phyloP scores from a whole-genome alignment of 495 filamentous ascomycete genomes.

The Xylaria grammica region DNA sequence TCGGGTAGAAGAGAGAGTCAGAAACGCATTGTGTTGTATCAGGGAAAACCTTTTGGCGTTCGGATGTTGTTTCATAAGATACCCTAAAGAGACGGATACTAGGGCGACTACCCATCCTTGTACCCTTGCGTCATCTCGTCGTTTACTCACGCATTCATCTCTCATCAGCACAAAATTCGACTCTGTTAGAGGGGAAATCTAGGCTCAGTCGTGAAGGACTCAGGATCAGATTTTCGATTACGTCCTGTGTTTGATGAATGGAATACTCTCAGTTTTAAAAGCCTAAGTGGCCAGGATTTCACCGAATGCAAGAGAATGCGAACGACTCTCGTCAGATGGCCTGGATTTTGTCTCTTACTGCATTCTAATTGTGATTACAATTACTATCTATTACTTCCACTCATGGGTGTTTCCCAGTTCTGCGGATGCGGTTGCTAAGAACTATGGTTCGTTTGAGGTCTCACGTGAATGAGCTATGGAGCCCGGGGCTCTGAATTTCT shows the following conservation, averaged over 20 bases:
- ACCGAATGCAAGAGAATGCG: too few species aligned
- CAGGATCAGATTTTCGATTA: not conserved
- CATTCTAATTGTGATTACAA: slow-evolving; percentile 2
- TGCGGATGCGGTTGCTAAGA: too few species aligned
- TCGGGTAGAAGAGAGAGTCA: not conserved
- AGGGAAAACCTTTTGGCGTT: not conserved
- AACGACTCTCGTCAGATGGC: not conserved
- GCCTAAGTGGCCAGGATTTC: not conserved
- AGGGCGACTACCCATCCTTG: not conserved
- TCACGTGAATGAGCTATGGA: too few species aligned
- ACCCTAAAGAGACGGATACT: not conserved
- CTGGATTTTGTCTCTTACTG: not conserved
- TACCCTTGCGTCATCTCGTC: not conserved
- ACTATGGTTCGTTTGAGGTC: too few species aligned
- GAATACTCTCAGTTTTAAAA: too few species aligned
- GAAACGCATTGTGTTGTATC: not conserved
- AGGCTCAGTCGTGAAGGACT: not conserved
- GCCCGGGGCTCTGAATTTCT: too few species aligned
- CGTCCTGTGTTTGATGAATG: too few species aligned
- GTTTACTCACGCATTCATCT: not conserved
- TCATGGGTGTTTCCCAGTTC: not conserved
- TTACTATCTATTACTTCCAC: not conserved
- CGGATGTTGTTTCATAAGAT: slow-evolving; percentile 4
- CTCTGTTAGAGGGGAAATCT: not conserved
- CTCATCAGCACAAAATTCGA: too few species aligned